Conservation (phyloP, 768 basidiomycete genomes). For the Rhodotorula diobovata region DNA sequence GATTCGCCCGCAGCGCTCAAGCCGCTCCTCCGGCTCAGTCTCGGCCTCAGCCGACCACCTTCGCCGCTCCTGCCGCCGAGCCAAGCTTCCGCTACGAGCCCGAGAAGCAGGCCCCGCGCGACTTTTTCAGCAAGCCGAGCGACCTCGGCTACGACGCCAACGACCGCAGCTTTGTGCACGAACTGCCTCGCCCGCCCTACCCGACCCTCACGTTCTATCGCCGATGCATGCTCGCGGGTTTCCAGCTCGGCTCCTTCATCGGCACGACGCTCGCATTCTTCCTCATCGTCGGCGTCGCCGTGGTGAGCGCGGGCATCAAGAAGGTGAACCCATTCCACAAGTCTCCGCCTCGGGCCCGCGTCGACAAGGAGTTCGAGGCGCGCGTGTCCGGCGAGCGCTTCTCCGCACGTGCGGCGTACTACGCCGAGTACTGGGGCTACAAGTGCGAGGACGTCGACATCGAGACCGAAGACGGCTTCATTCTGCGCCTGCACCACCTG, state of each 20-base stretch:
- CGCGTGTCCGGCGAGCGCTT: conserved; percentile 49
- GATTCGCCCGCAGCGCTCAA: no score
- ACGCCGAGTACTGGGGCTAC: conserved; percentile 44
- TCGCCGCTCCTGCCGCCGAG: background rate
- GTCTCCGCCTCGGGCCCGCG: conserved; percentile 49
- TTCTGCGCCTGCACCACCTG: conserved; percentile 39
- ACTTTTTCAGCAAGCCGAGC: background rate
- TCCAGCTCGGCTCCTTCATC: conserved; percentile 18
- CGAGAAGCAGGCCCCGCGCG: background rate
- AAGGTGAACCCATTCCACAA: conserved; percentile 41
- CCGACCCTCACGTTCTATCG: conserved; percentile 25
- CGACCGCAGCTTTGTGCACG: conserved; percentile 15
- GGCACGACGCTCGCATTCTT: conserved; percentile 49
- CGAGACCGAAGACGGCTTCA: conserved; percentile 53
- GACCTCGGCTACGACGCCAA: conserved; percentile 15
- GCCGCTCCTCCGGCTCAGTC: background rate
- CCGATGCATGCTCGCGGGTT: conserved; percentile 16
- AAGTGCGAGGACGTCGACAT: conserved; percentile 51
- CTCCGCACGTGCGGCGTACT: conserved; percentile 48
- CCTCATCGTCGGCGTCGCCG: conserved; percentile 49
- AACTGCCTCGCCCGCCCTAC: conserved; percentile 18
- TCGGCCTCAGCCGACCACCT: no score
- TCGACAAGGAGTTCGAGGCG: conserved; percentile 48
- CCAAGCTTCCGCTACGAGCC: background rate
- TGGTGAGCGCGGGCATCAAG: conserved; percentile 32